These are phyloP conservation scores for Pouteria glomerata DNA, from an alignment of 148 eudicot species.

Conservation along the genomic window DNA sequence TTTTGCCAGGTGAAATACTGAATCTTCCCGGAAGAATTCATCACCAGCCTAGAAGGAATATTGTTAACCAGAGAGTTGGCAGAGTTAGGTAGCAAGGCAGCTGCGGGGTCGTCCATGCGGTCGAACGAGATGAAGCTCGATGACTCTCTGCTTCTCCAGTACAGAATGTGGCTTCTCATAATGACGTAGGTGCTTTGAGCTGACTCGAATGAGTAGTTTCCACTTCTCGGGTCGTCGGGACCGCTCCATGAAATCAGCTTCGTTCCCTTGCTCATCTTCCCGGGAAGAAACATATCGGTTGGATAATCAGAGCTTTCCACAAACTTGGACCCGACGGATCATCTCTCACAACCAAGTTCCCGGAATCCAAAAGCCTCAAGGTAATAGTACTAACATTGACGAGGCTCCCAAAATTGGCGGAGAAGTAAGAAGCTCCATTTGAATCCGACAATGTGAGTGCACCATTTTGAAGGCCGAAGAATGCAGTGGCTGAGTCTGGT, in stretches of 20 bases:
- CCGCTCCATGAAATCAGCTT: conserved; percentile 26
- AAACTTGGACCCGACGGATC: background rate
- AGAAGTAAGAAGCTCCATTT: conserved; percentile 3
- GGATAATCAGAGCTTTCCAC: conserved; percentile 37
- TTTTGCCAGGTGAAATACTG: conserved; percentile 15
- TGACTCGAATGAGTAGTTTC: conserved; percentile 14
- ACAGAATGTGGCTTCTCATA: background rate
- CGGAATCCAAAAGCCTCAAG: conserved; percentile 20
- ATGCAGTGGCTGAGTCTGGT: background rate
- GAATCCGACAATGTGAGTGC: conserved; percentile 11
- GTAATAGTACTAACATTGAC: too few relatives aligned
- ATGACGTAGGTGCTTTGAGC: background rate
- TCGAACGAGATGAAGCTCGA: background rate
- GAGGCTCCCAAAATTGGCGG: background rate
- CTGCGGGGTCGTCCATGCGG: background rate
- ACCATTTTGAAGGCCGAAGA: conserved; percentile 20
- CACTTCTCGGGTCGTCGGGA: conserved; percentile 15
- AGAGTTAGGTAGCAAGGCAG: background rate
- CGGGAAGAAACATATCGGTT: conserved; percentile 34
- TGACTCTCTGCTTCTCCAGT: conserved; percentile 18
- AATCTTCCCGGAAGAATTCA: conserved; percentile 25
- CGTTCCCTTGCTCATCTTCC: conserved; percentile 9
- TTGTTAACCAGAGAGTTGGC: too few relatives aligned
- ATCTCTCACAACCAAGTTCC: conserved; percentile 24
- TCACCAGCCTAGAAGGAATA: conserved; percentile 16